phyloP scores from a whole-genome alignment of 108 stramenopile species.

The Nitzschia inconspicua region DNA sequence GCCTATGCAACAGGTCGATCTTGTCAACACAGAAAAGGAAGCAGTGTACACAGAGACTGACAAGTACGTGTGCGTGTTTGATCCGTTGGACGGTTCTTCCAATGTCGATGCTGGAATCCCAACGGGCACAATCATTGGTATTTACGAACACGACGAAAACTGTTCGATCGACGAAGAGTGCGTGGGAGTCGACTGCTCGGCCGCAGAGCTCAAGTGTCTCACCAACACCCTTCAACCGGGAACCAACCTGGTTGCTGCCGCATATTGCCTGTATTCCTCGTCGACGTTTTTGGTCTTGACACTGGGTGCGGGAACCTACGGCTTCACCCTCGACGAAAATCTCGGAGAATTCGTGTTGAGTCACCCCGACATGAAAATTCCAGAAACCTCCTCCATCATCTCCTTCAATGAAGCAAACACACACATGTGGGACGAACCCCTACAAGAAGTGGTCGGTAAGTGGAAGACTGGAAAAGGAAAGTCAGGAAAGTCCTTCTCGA shows the following conservation, averaged over 20 bases:
- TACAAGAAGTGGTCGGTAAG: constrained; percentile 57
- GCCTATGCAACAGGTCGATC: constrained; percentile 10
- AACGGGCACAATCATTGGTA: constrained; percentile 93
- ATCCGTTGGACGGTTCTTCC: constrained; percentile 97
- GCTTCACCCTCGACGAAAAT: constrained; percentile 95
- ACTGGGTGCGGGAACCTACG: constrained; percentile 77
- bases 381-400: constrained; percentile 79
- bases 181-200: constrained; percentile 51
- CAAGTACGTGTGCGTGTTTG: constrained; percentile 85
- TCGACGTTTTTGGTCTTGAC: constrained; percentile 95
- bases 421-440: constrained; percentile 78
- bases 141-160: constrained; percentile 79
- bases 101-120: constrained; percentile 99
- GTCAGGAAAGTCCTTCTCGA: constrained; percentile 58
- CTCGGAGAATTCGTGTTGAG: constrained; percentile 95
- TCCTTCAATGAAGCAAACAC: constrained; percentile 95
- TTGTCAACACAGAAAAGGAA: constrained; percentile 19
- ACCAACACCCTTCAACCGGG: constrained; percentile 91
- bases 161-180: constrained; percentile 47
- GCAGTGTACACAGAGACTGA: constrained; percentile 51
- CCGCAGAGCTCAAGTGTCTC: constrained; percentile 61
- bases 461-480: constrained; percentile 72
- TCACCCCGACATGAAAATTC: constrained; percentile 83
- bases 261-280: constrained; percentile 96
- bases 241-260: constrained; percentile 87